Percentiles rank a stretch among this genome's conserved stretches.
phyloP scores from a whole-genome alignment of 2,329 filamentous ascomycete species.

The Sporothrix globosa region DNA sequence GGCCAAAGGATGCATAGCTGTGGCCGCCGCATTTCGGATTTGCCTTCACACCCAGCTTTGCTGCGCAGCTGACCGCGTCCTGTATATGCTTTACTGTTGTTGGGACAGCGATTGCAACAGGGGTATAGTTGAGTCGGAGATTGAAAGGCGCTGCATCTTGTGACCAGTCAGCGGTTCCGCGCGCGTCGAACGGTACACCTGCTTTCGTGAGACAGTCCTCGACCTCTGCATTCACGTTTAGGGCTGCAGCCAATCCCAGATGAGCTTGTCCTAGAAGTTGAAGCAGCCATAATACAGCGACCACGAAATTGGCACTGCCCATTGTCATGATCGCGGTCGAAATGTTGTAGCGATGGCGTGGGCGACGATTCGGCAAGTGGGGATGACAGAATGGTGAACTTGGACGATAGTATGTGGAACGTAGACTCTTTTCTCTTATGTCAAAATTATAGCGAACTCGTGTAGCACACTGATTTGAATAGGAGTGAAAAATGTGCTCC shows the following conservation, averaged over 20 bases:
- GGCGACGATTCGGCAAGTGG: background rate
- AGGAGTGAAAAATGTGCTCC: background rate
- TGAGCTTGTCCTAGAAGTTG: slow-evolving; percentile 24
- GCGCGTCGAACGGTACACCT: slow-evolving; percentile 38
- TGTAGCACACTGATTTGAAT: background rate
- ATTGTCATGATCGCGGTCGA: background rate
- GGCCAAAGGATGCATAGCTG: slow-evolving; percentile 55
- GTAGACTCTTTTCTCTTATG: too few relatives aligned
- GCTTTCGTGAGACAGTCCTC: slow-evolving; percentile 41
- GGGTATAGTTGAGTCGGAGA: slow-evolving; percentile 40
- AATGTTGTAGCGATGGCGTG: background rate
- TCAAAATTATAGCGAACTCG: background rate
- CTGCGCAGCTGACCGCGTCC: slow-evolving; percentile 52
- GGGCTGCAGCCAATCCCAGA: slow-evolving; percentile 31
- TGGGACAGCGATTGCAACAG: slow-evolving; percentile 50
- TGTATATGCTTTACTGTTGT: slow-evolving; percentile 50
- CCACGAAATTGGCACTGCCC: background rate
- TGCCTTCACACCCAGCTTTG: slow-evolving; percentile 49
- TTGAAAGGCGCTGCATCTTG: slow-evolving; percentile 41
- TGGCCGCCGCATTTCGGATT: slow-evolving; percentile 57
- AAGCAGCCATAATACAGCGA: slow-evolving; percentile 20
- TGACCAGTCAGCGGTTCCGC: slow-evolving; percentile 38
- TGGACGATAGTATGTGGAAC: background rate
- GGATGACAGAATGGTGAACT: background rate
- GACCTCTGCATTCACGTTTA: slow-evolving; percentile 42